Evolutionary conservation across 2,329 filamentous ascomycete species (phyloP), one percentile per base, ranked within the genome.

Genomic region (Fusarium miscanthi): DNA sequence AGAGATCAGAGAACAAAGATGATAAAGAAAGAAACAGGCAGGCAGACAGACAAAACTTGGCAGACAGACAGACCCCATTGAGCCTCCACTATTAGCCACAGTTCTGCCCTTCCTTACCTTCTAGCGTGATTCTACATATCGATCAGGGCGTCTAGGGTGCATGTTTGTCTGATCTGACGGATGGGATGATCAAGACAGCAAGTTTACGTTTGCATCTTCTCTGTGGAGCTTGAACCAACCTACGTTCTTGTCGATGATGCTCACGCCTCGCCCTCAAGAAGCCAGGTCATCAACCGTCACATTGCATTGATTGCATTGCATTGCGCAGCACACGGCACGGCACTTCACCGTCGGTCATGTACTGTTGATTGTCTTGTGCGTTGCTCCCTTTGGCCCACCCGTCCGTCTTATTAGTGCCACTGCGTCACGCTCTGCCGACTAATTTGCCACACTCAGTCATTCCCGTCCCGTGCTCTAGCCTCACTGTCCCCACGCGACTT

Each of bases 361-460:
- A 25, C 5, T 25, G 23, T 25, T 25, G 23, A 25, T 19, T 45
- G 23, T 25, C 45, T 48, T 33, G 30, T 49, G 30, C 30, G n/a
- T 49, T 49, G 30, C 41, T 52, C 25, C 43, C 38, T 31, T n/a
- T 35, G 30, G 40, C 31, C 23, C 25, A 33, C 38, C 56, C 27
- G 46, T 52, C 45, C 45, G 27, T n/a, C 45, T n/a, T 21, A 21
- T 53, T 66, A 37, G 66, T 57, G 41, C 48, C 61, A 58, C 70
- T 67, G 58, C 58, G 66, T 73, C 70, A 73, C 48, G 16, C 45
- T 68, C 70, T 51, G 43, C 35, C 60, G 48, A 67, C 66, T 35
- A 62, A 68, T 73, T 73, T 70, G 70, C 70, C 70, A 73, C 70
- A 40, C 53, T 73, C 59, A 53, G 57, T 49, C 49, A 61, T 57